These are phyloP conservation scores for Trypanosoma avium DNA, from an alignment of 208 protist species.

Conservation along the genomic window DNA sequence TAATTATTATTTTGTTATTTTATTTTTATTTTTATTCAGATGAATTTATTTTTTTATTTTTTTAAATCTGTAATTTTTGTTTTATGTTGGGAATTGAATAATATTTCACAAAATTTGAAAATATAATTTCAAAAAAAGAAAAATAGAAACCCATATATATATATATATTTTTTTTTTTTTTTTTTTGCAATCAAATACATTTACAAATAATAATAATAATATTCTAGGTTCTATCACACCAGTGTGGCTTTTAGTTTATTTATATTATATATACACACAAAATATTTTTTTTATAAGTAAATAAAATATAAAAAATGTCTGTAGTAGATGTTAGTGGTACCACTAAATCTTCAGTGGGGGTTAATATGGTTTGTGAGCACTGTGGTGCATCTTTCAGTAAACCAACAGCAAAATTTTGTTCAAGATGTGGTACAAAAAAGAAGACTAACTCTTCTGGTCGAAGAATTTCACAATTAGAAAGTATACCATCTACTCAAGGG, in stretches of 20 bases:
- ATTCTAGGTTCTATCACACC: too few relatives aligned
- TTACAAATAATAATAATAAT: too few relatives aligned
- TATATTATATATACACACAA: too few relatives aligned
- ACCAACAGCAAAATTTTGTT: conserved; percentile 77
- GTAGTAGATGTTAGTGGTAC: not conserved
- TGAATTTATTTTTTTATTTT: conserved; percentile 18
- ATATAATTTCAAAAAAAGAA: too few relatives aligned
- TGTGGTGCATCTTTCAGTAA: conserved; percentile 76
- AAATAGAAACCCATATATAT: too few relatives aligned
- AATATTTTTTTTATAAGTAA: not conserved
- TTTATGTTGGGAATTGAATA: too few relatives aligned
- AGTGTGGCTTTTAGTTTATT: too few relatives aligned
- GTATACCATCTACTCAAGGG: not conserved
- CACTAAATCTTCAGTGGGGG: not conserved
- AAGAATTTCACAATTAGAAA: not conserved
- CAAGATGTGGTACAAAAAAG: conserved; percentile 74
- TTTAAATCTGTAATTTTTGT: not conserved
- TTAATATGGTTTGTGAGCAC: conserved; percentile 32
- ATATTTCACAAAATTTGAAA: too few relatives aligned
- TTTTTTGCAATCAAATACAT: too few relatives aligned
- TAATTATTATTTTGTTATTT: not conserved
- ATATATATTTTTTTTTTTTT: not conserved
- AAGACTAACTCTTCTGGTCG: not conserved
- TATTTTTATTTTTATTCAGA: not conserved
- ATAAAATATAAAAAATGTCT: not conserved